Base-by-base conservation (phyloP, 139 green algal genomes). In the Tetradesmus obliquus region DNA sequence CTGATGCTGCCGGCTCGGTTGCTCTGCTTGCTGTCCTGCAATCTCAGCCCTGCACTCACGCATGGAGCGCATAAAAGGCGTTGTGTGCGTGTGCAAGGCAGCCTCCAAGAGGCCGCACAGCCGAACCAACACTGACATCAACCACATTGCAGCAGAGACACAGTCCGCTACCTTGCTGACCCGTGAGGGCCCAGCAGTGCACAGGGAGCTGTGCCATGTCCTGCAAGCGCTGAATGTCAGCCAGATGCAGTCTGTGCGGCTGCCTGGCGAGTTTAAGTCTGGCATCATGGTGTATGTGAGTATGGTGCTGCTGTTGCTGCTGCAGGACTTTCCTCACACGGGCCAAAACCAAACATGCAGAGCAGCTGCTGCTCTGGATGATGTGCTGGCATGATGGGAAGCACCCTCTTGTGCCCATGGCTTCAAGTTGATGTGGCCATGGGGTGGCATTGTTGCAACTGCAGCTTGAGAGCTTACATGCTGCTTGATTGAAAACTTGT, bases 131-230 rank as follows among this genome's bases (percentile, higher is more conserved):
- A 74, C 79, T 10, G 93, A 94, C 62, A 84, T 94, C 60, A 79
- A 57, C 45, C 79, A 83, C 86, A 79, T 95, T 13, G 24, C 80
- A 57, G 51, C 58, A 32, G 93, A 93, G 54, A 93, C 93, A 5
- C 84, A 89, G 22, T 5, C 7, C 1, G 5, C 82, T 12, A 9
- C 7, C 6, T 79, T 93, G 55, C 60, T 93, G 55, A 91, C 91
- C 1, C 74, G 86, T 0, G 57, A 90, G 0, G 91, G 91, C 0
- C 84, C 88, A 17, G 91, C 74, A 8, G 88, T 94, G 85, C 93
- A 93, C 86, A 90, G 91, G n/a, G 93, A 95, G 57, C 89, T 95
- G 80, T 95, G 93, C 91, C 91, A 93, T 79, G n/a, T 92, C 54
- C 17, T 88, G 55, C 55, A 53, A 86, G 5, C 69, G 2, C 9